Conservation (phyloP, 2,329 filamentous ascomycete species). For the Trichoderma breve region DNA sequence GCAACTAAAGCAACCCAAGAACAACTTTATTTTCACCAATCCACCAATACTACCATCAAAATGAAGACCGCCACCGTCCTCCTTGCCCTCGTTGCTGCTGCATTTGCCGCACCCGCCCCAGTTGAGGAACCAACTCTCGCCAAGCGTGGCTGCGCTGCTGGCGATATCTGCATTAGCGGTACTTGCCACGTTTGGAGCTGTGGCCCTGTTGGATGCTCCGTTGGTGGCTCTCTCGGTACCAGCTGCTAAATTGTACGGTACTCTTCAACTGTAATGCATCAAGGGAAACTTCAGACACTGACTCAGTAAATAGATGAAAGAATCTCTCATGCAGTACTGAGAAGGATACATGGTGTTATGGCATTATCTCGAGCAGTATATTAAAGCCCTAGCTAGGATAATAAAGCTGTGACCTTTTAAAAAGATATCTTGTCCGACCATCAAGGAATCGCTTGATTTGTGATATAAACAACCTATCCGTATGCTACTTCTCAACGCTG, state of each 20-base stretch:
- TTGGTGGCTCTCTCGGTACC: neutral
- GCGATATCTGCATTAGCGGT: neutral
- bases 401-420: too few relatives aligned
- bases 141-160: neutral
- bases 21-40: neutral
- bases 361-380: too few relatives aligned
- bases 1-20: neutral
- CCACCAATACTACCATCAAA: neutral
- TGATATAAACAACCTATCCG: too few relatives aligned
- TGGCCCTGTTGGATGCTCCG: neutral
- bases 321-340: too few relatives aligned
- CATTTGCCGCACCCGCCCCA: neutral
- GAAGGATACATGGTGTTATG: too few relatives aligned
- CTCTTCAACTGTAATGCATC: neutral
- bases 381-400: too few relatives aligned
- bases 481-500: too few relatives aligned
- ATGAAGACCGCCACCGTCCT: neutral
- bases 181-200: neutral
- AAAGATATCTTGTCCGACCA: too few relatives aligned
- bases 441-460: too few relatives aligned
- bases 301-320: neutral
- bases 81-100: conserved; percentile 1
- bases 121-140: neutral
- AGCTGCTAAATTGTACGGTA: neutral
- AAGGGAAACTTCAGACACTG: neutral